These are phyloP conservation scores for Dryadomyces sulphureus DNA, from an alignment of 2,329 filamentous ascomycete genomes.

Conservation along the genomic window DNA sequence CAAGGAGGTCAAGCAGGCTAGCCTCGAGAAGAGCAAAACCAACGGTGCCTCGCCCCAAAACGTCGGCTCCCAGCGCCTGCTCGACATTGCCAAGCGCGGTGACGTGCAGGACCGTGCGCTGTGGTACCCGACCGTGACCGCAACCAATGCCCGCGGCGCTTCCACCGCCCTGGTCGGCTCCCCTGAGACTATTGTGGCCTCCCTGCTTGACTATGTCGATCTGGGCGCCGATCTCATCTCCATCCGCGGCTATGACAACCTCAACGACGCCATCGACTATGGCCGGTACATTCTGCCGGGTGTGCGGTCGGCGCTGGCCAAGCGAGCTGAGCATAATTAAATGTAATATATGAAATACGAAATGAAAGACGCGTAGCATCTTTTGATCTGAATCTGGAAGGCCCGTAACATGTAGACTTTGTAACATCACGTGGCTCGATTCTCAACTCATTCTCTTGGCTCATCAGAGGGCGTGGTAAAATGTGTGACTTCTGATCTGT, in stretches of 20 bases:
- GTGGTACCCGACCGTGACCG: slow-evolving; percentile 50
- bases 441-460: no score
- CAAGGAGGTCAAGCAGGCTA: neutral
- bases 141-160: slow-evolving; percentile 43
- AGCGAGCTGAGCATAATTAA: no score
- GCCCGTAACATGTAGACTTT: no score
- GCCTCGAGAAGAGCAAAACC: neutral
- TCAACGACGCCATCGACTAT: slow-evolving; percentile 45
- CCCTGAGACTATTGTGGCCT: slow-evolving; percentile 34
- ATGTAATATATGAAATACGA: no score
- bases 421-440: no score
- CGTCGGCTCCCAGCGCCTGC: slow-evolving; percentile 40
- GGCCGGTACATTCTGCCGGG: slow-evolving; percentile 38
- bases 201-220: slow-evolving; percentile 41
- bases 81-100: slow-evolving; percentile 39
- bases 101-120: slow-evolving; percentile 46
- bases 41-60: slow-evolving; percentile 31
- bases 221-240: slow-evolving; percentile 38
- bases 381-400: no score
- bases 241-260: slow-evolving; percentile 45
- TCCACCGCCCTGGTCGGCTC: slow-evolving; percentile 44
- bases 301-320: slow-evolving; percentile 24
- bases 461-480: no score
- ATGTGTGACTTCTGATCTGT: no score
- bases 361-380: no score